Base-by-base conservation (phyloP, 148 eudicot genomes). In the Silene conica region DNA sequence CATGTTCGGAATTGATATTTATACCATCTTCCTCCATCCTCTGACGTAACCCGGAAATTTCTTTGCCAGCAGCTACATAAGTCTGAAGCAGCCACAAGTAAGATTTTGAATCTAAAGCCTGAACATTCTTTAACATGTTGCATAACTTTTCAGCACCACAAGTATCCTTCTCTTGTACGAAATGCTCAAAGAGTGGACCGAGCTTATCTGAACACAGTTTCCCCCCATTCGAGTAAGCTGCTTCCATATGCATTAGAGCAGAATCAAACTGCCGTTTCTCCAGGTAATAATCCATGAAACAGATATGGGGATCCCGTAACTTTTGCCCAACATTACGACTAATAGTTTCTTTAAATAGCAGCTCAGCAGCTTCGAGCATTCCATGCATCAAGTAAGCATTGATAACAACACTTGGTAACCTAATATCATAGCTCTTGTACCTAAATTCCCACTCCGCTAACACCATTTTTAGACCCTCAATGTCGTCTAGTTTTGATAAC, bases 301-400 rank as follows among this genome's bases (percentile, higher is more conserved):
- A 34, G 23, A 79, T 81, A 77, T 79, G 85, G 16, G 84, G 70
- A 57, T 3, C 61, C 63, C 76, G 80, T 7, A 78, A 63, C 0
- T 74, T 77, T 43, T 81, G 78, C 1, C 63, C 26, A 59, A 77
- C 74, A 62, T 67, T 87, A 66, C 60, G 43, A 26, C 81, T 67
- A 0, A 41, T 54, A 55, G 84, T 82, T 38, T 72, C 81, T 5
- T 73, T 77, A 23, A 86, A 43, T 54, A 85, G 64, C 15, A 18
- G 48, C 73, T 88, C 85, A 73, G 97, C 97, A 76, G 89, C 93
- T 54, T 80, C 77, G 7, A 80, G 13, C 95, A 80, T 85, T 58
- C 71, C 81, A 21, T 75, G 83, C 58, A 60, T 86, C 72, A 91
- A 69, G 74, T 86, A 91, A 74, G 83, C 81, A 41, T 69, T 73